These are phyloP conservation scores for Stropharia rugosoannulata DNA, from an alignment of 768 basidiomycete genomes.

Conservation along the genomic window DNA sequence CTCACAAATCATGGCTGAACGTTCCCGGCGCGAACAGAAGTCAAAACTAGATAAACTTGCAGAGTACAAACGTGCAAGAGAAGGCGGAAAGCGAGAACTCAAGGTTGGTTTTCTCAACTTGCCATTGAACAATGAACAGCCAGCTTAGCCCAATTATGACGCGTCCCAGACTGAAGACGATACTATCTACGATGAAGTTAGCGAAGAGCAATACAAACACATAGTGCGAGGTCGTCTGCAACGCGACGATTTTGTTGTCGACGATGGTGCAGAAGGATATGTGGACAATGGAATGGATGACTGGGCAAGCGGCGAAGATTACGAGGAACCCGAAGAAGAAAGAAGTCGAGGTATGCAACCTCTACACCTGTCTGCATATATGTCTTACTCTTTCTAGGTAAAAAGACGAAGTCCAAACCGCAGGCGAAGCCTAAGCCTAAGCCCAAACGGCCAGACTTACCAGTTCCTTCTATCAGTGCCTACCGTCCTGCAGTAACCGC, in stretches of 20 bases:
- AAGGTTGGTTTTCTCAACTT: conserved; percentile 43
- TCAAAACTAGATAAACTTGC: conserved; percentile 49
- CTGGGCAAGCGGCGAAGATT: conserved; percentile 66
- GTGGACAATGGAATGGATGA: conserved; percentile 98
- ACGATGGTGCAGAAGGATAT: conserved; percentile 90
- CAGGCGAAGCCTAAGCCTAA: conserved; percentile 42
- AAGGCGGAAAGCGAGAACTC: conserved; percentile 55
- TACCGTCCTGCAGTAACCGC: conserved; percentile 78
- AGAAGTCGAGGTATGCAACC: conserved; percentile 40
- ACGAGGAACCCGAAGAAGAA: conserved; percentile 57
- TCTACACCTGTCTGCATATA: not conserved
- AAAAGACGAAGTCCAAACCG: conserved; percentile 46
- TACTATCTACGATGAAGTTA: conserved; percentile 84
- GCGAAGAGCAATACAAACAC: conserved; percentile 83
- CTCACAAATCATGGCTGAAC: conserved; percentile 32
- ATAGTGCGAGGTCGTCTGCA: conserved; percentile 85
- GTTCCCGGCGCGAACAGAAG: conserved; percentile 39
- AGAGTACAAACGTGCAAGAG: conserved; percentile 58
- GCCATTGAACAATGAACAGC: not conserved
- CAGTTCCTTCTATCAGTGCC: conserved; percentile 66
- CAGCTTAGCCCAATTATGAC: not conserved
- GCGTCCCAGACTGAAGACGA: conserved; percentile 51
- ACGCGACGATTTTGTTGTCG: conserved; percentile 91
- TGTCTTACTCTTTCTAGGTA: conserved; percentile 19
- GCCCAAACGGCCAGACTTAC: conserved; percentile 50